A percentile compares a stretch with the other conserved stretches of the same genome.
Conservation (phyloP, 2,329 filamentous ascomycete genomes). For the Aschersonia sp. region DNA sequence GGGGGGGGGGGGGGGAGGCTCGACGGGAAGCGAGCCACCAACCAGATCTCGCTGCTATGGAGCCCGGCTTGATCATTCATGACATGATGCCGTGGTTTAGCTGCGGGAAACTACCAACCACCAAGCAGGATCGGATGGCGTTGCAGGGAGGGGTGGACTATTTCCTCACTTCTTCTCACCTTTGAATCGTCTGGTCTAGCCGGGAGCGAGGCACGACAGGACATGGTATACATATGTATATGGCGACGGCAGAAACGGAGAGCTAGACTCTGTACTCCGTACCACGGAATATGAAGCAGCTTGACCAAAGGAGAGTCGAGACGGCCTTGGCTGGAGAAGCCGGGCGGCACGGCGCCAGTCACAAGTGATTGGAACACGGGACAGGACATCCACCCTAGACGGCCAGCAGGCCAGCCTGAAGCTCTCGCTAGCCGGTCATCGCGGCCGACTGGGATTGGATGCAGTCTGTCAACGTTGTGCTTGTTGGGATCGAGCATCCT, state of each 20-base stretch:
- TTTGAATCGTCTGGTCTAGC: no score
- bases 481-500: neutral
- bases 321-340: constrained; percentile 2
- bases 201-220: no score
- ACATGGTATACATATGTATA: no score
- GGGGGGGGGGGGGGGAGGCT: neutral
- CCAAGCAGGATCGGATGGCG: no score
- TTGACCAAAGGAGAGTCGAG: neutral
- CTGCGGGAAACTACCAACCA: neutral
- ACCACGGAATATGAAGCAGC: neutral
- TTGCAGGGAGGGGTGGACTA: no score
- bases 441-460: constrained; percentile 3
- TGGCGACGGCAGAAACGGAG: no score
- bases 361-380: constrained; percentile 2
- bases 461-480: neutral
- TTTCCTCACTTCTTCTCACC: no score
- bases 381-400: constrained; percentile 2
- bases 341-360: constrained; percentile 1
- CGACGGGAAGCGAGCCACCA: neutral
- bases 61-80: neutral
- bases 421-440: constrained; percentile 3
- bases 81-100: neutral
- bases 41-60: neutral
- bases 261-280: no score
- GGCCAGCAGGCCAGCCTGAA: constrained; percentile 2